These are phyloP conservation scores for Solanum neorickii DNA, from an alignment of 257 asterid genomes.

Conservation along the genomic window DNA sequence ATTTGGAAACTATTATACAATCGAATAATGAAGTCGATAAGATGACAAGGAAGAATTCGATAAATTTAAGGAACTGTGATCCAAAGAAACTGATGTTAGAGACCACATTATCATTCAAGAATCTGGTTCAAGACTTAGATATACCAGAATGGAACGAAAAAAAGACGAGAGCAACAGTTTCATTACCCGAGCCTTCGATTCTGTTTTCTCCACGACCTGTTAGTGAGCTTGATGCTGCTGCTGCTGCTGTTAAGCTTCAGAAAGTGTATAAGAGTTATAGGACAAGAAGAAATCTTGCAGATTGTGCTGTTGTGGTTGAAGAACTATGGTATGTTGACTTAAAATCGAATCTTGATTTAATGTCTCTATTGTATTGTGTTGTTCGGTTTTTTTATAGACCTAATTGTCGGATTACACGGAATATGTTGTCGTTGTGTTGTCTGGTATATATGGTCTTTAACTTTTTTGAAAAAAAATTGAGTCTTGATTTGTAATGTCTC, in stretches of 20 bases:
- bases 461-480: neutral
- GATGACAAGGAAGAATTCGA: slow-evolving; percentile 44
- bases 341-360: too few relatives aligned
- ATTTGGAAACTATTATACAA: slow-evolving; percentile 12
- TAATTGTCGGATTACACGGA: neutral
- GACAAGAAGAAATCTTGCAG: slow-evolving; percentile 84
- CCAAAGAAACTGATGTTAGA: slow-evolving; percentile 49
- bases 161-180: neutral
- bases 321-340: slow-evolving; percentile 68
- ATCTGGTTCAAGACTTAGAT: slow-evolving; percentile 27
- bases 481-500: neutral
- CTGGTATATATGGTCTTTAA: neutral
- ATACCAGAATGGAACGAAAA: slow-evolving; percentile 9
- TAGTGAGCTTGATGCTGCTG: slow-evolving; percentile 87
- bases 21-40: slow-evolving; percentile 14
- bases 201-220: slow-evolving; percentile 62
- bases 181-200: slow-evolving; percentile 54
- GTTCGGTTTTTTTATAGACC: neutral
- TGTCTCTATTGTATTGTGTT: neutral
- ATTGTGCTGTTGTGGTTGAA: slow-evolving; percentile 95
- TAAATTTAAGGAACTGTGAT: slow-evolving; percentile 42
- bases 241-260: slow-evolving; percentile 83
- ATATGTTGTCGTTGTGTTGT: neutral
- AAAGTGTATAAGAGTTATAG: slow-evolving; percentile 89
- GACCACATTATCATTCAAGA: slow-evolving; percentile 59